A percentile compares a stretch with the other conserved stretches of the same genome.
Evolutionary conservation across 768 basidiomycete genomes (phyloP).

Genomic region (Mycena belliarum): DNA sequence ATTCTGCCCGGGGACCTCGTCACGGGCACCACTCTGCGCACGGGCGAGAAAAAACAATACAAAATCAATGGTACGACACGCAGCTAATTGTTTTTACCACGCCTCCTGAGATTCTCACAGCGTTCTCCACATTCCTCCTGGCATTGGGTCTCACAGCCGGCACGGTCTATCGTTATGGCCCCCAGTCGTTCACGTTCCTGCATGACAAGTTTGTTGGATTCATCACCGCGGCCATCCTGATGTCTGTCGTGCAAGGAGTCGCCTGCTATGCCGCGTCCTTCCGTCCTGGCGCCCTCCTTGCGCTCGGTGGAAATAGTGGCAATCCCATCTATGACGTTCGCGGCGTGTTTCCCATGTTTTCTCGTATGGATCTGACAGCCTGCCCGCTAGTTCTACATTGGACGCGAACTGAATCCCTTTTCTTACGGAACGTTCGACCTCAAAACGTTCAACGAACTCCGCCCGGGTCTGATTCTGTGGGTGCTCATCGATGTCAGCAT

Average conservation of each 20-base stretch:
- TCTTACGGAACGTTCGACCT: slow-evolving; percentile 68
- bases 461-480: slow-evolving; percentile 93
- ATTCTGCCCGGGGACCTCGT: slow-evolving; percentile 75
- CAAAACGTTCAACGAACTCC: slow-evolving; percentile 80
- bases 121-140: slow-evolving; percentile 84
- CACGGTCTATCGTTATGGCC: slow-evolving; percentile 71
- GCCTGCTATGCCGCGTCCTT: slow-evolving; percentile 75
- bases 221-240: slow-evolving; percentile 75
- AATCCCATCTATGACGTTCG: slow-evolving; percentile 89
- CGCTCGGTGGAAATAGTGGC: slow-evolving; percentile 90
- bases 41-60: slow-evolving; percentile 78
- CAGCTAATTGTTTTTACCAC: slow-evolving; percentile 1
- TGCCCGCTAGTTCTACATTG: slow-evolving; percentile 83
- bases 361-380: not conserved
- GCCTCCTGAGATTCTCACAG: slow-evolving; percentile 42
- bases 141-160: slow-evolving; percentile 74
- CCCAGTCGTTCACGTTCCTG: slow-evolving; percentile 81
- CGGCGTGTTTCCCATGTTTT: slow-evolving; percentile 13
- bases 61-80: slow-evolving; percentile 85
- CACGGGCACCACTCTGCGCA: slow-evolving; percentile 69
- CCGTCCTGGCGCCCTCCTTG: slow-evolving; percentile 68
- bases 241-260: slow-evolving; percentile 74
- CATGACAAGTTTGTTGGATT: slow-evolving; percentile 94
- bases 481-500: slow-evolving; percentile 86
- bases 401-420: slow-evolving; percentile 87